phyloP scores from a whole-genome alignment of 1,284 basidiomycete species.

The Boletellus deceptivus region DNA sequence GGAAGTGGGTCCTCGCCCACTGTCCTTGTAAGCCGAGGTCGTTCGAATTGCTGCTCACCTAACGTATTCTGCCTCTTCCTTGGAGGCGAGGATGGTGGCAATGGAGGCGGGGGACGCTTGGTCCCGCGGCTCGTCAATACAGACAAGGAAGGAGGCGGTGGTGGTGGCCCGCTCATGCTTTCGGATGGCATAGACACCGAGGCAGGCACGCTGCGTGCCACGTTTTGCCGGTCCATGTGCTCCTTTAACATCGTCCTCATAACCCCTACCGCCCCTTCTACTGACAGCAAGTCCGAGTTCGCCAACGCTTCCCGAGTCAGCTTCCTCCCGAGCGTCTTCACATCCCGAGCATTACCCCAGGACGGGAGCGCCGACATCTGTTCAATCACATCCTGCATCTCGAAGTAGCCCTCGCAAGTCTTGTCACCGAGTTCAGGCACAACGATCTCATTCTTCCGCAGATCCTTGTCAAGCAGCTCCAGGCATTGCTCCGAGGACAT shows the following conservation, averaged over 20 bases:
- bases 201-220: neutral
- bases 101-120: constrained; percentile 14
- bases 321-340: constrained; percentile 50
- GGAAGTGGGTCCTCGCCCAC: neutral
- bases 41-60: constrained; percentile 4
- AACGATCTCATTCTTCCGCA: constrained; percentile 42
- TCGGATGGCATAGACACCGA: constrained; percentile 19
- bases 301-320: constrained; percentile 39
- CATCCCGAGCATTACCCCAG: constrained; percentile 66
- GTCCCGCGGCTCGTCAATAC: constrained; percentile 24
- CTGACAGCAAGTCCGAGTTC: constrained; percentile 21
- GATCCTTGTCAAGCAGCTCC: constrained; percentile 44
- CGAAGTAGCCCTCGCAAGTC: constrained; percentile 29
- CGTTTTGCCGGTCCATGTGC: constrained; percentile 18
- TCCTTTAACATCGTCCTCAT: constrained; percentile 23
- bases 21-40: neutral
- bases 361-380: constrained; percentile 45
- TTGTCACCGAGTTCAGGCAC: constrained; percentile 39
- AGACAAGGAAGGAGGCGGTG: constrained; percentile 23
- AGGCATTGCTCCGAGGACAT: constrained; percentile 51
- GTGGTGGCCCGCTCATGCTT: constrained; percentile 19
- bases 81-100: neutral
- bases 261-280: constrained; percentile 16
- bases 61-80: neutral
- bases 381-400: constrained; percentile 39